A percentile compares a stretch with the other conserved stretches of the same genome.
Conservation (phyloP, 345 rosid genomes). For the Aegle marmelos region DNA sequence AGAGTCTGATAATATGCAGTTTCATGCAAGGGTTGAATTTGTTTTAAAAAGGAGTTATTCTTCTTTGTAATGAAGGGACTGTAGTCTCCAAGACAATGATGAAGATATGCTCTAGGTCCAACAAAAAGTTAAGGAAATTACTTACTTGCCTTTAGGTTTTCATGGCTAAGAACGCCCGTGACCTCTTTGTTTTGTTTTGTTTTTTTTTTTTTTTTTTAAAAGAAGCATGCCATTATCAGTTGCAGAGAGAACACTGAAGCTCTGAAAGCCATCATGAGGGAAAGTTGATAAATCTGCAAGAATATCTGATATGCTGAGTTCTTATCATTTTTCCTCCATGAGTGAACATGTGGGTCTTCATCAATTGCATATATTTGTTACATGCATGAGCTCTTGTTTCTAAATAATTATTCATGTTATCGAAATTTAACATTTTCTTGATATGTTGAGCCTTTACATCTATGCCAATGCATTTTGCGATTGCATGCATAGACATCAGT, state of each 20-base stretch:
- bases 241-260: conserved; percentile 31
- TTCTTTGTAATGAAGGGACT: conserved; percentile 25
- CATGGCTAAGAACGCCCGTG: conserved; percentile 24
- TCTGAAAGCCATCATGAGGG: conserved; percentile 45
- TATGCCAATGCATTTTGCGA: conserved; percentile 4
- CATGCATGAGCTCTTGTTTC: conserved; percentile 29
- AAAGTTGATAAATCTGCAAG: conserved; percentile 34
- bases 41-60: neutral
- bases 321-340: conserved; percentile 4
- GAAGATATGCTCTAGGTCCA: conserved; percentile 17
- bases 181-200: neutral
- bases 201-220: neutral
- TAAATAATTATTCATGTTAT: neutral
- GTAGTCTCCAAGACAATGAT: conserved; percentile 31
- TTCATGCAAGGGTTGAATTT: conserved; percentile 3
- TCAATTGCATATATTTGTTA: conserved; percentile 25
- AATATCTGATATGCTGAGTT: conserved; percentile 32
- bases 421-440: conserved; percentile 20
- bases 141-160: conserved; percentile 10
- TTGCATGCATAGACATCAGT: conserved; percentile 35
- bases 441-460: conserved; percentile 19
- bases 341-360: neutral
- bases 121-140: conserved; percentile 15
- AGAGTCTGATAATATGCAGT: neutral
- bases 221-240: conserved; percentile 28